phyloP scores from a whole-genome alignment of 2,329 filamentous ascomycete genomes.

The Paracoccidioides brasiliensis region DNA sequence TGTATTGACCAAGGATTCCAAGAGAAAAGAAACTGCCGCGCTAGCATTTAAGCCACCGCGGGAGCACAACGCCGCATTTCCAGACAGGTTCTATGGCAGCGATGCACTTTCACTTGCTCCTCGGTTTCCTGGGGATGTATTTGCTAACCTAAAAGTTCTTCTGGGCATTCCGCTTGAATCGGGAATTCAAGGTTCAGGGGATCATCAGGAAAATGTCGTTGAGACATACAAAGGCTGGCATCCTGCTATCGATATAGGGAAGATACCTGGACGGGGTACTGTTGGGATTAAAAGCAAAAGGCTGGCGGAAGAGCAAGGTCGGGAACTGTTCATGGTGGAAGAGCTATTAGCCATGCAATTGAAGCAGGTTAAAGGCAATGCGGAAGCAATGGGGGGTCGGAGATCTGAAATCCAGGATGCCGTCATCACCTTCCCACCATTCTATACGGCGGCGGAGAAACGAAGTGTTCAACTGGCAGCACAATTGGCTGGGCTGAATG shows the following conservation, averaged over 20 bases:
- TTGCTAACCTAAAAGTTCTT: slow-evolving; percentile 82
- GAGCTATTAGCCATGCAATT: slow-evolving; percentile 94
- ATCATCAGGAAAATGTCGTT: slow-evolving; percentile 38
- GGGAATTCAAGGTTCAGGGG: slow-evolving; percentile 25
- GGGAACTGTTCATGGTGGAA: slow-evolving; percentile 59
- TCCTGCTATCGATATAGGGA: slow-evolving; percentile 60
- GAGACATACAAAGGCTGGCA: slow-evolving; percentile 61
- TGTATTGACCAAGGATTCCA: slow-evolving; percentile 92
- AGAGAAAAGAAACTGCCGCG: slow-evolving; percentile 84
- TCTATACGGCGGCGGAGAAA: slow-evolving; percentile 84
- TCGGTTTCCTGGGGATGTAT: slow-evolving; percentile 84
- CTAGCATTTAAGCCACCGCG: slow-evolving; percentile 86
- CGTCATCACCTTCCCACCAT: slow-evolving; percentile 80
- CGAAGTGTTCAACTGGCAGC: slow-evolving; percentile 73
- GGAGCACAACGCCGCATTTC: slow-evolving; percentile 53
- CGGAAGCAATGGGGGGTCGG: slow-evolving; percentile 67
- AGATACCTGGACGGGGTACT: slow-evolving; percentile 45
- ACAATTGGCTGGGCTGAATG: slow-evolving; percentile 73
- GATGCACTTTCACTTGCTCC: slow-evolving; percentile 80
- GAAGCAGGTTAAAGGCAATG: slow-evolving; percentile 80
- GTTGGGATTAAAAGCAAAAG: slow-evolving; percentile 69
- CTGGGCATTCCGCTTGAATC: slow-evolving; percentile 56
- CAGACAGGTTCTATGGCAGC: slow-evolving; percentile 81
- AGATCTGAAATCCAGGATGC: slow-evolving; percentile 62
- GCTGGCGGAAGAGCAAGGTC: slow-evolving; percentile 51